A percentile compares a stretch with the other conserved stretches of the same genome.
Evolutionary conservation across 1,284 basidiomycete species (phyloP).

Genomic region (Cystobasidium slooffiae): DNA sequence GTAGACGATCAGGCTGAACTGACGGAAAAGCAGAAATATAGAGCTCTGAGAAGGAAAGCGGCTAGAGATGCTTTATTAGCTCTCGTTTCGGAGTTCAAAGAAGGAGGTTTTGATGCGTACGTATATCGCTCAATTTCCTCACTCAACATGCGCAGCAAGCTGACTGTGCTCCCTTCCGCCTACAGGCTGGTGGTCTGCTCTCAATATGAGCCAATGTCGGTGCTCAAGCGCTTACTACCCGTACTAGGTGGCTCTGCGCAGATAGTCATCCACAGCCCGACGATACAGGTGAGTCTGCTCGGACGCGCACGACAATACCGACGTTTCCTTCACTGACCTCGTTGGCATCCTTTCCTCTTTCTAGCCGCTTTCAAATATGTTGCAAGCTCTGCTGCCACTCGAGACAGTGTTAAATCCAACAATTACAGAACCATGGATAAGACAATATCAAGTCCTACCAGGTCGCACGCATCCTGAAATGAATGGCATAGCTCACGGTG

Average conservation of each 20-base stretch:
- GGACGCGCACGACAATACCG: no score
- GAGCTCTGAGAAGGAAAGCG: conserved; percentile 72
- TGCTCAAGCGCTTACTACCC: conserved; percentile 73
- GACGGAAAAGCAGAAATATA: conserved; percentile 53
- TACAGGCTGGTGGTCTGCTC: conserved; percentile 77
- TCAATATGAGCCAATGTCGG: conserved; percentile 82
- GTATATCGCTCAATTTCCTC: conserved; percentile 50
- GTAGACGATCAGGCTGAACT: conserved; percentile 14
- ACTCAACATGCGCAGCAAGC: background rate
- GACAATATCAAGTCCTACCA: conserved; percentile 91
- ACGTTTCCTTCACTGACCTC: background rate
- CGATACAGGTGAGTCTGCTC: conserved; percentile 67
- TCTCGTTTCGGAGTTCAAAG: conserved; percentile 79
- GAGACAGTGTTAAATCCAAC: conserved; percentile 70
- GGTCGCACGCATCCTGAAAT: conserved; percentile 95
- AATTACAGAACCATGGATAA: conserved; percentile 84
- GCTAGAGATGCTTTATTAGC: conserved; percentile 66
- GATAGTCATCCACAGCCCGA: conserved; percentile 83
- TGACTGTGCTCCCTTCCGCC: background rate
- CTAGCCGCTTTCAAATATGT: conserved; percentile 28
- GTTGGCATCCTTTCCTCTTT: background rate
- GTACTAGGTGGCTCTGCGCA: conserved; percentile 83
- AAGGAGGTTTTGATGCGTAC: conserved; percentile 84
- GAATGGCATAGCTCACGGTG: conserved; percentile 85
- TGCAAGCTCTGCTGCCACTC: conserved; percentile 68